Conservation (phyloP, 345 rosid species). For the Anastatica hierochuntica region DNA sequence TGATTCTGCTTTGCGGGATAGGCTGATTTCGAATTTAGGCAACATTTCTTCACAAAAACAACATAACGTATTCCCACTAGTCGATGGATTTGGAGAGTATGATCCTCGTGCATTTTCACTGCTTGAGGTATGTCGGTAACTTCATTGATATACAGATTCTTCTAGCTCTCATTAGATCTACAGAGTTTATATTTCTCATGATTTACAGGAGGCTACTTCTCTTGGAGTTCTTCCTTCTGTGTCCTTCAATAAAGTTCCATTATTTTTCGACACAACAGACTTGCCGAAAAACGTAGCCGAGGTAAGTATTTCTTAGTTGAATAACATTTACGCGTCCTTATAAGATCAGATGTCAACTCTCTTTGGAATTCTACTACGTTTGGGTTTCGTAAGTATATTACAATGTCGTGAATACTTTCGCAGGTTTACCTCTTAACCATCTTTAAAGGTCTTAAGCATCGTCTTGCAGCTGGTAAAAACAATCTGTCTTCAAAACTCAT, state of each 20-base stretch:
- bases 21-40: conserved; percentile 58
- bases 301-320: conserved; percentile 35
- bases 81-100: conserved; percentile 93
- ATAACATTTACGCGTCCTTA: too few relatives aligned
- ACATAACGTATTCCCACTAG: conserved; percentile 49
- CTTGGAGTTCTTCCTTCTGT: conserved; percentile 54
- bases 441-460: conserved; percentile 80
- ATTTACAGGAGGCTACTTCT: conserved; percentile 71
- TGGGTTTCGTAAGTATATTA: background rate
- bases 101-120: conserved; percentile 89
- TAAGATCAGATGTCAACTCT: background rate
- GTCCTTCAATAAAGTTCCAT: conserved; percentile 52
- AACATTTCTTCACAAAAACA: conserved; percentile 36
- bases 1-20: conserved; percentile 50
- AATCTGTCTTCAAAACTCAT: background rate
- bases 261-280: conserved; percentile 50
- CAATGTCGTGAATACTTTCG: conserved; percentile 13
- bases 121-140: conserved; percentile 52
- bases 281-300: conserved; percentile 47
- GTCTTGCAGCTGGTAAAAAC: conserved; percentile 86
- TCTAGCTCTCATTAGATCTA: background rate
- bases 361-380: background rate
- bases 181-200: background rate
- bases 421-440: conserved; percentile 83
- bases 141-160: conserved; percentile 2